Evolutionary conservation across 331 rosid genomes (phyloP).

Genomic region (Quercus tomentella): DNA sequence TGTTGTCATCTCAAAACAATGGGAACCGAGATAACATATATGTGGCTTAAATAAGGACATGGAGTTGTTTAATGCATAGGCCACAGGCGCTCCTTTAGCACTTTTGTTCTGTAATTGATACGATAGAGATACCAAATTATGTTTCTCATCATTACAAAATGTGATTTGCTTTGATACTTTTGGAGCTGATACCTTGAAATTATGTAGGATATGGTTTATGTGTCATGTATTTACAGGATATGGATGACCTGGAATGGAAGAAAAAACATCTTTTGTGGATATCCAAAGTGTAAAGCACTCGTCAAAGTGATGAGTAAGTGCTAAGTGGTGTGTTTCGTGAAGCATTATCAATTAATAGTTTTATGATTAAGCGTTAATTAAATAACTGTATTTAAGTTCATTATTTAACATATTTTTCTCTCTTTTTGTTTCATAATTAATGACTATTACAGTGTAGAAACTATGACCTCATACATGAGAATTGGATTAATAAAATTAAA

Average conservation of each 20-base stretch:
- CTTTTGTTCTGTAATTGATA: not conserved
- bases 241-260: not conserved
- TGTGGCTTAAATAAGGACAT: not conserved
- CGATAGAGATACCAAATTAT: not conserved
- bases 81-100: not conserved
- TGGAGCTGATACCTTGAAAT: too few relatives aligned
- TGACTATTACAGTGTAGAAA: too few relatives aligned
- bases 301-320: not conserved
- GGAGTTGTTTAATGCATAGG: not conserved
- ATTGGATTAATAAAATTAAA: too few relatives aligned
- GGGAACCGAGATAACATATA: too few relatives aligned
- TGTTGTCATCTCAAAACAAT: too few relatives aligned
- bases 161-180: not conserved
- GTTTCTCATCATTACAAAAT: not conserved
- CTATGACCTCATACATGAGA: too few relatives aligned
- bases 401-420: too few relatives aligned
- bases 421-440: too few relatives aligned
- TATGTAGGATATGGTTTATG: too few relatives aligned
- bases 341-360: not conserved
- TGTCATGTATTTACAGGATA: not conserved
- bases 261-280: not conserved
- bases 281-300: constrained; percentile 10
- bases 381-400: not conserved
- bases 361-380: not conserved
- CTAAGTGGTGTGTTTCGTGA: not conserved